Conservation (phyloP, 495 filamentous ascomycete species). For the Hyaloscypha finlandica region DNA sequence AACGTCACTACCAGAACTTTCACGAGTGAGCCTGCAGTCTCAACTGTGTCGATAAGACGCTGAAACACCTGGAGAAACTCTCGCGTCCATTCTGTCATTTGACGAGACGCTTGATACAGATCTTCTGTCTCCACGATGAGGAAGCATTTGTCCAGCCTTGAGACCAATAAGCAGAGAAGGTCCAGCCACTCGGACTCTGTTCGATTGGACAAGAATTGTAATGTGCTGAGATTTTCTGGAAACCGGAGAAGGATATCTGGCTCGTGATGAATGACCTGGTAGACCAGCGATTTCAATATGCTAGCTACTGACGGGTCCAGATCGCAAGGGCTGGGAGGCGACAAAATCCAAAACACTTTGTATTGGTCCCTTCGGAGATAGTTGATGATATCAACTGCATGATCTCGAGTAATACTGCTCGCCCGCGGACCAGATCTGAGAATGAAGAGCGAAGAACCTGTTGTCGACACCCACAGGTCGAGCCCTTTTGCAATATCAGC, state of each 20-base stretch:
- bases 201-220: conserved; percentile 2
- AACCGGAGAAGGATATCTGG: not conserved
- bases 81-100: not conserved
- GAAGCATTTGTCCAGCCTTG: conserved; percentile 3
- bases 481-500: not conserved
- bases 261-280: not conserved
- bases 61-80: conserved; percentile 3
- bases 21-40: not conserved
- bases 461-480: not conserved
- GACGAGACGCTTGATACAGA: not conserved
- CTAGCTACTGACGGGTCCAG: not conserved
- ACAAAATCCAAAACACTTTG: conserved; percentile 10
- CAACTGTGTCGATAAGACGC: not conserved
- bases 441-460: conserved; percentile 4
- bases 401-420: not conserved
- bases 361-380: not conserved
- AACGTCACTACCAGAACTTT: conserved; percentile 7
- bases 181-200: conserved; percentile 1
- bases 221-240: not conserved
- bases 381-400: conserved; percentile 2
- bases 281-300: conserved; percentile 4
- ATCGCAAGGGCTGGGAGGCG: not conserved
- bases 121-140: conserved; percentile 8
- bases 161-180: not conserved
- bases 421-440: not conserved